These are phyloP conservation scores for Gilbertella persicaria DNA, from an alignment of 371 early-diverging fungal genomes.

Conservation along the genomic window DNA sequence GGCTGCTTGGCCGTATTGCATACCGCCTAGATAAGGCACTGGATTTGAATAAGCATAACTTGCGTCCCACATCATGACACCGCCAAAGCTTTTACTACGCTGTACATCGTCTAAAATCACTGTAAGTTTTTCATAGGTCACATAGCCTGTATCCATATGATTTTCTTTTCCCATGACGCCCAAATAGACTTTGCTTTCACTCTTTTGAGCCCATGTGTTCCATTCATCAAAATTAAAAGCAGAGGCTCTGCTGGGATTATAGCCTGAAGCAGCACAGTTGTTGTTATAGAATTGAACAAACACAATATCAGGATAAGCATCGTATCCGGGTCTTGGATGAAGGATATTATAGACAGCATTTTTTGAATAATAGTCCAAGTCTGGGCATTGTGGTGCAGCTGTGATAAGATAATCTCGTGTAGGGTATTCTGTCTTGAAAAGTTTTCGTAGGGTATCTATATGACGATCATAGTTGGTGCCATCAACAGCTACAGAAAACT, in stretches of 20 bases:
- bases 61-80: slow-evolving; percentile 74
- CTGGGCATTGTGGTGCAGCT: slow-evolving; percentile 63
- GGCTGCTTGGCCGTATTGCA: slow-evolving; percentile 32
- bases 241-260: slow-evolving; percentile 17
- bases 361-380: slow-evolving; percentile 49
- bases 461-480: slow-evolving; percentile 32
- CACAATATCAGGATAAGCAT: slow-evolving; percentile 57
- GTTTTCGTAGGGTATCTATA: slow-evolving; percentile 29
- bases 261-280: slow-evolving; percentile 51
- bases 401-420: slow-evolving; percentile 39
- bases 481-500: slow-evolving; percentile 21
- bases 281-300: slow-evolving; percentile 81
- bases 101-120: slow-evolving; percentile 39
- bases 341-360: slow-evolving; percentile 50
- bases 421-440: slow-evolving; percentile 44
- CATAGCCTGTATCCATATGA: slow-evolving; percentile 57
- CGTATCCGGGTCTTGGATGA: slow-evolving; percentile 29
- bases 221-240: slow-evolving; percentile 63
- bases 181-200: slow-evolving; percentile 46
- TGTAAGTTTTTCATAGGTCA: slow-evolving; percentile 41
- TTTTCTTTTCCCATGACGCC: slow-evolving; percentile 58
- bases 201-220: slow-evolving; percentile 49
- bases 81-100: slow-evolving; percentile 52
- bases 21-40: slow-evolving; percentile 17
- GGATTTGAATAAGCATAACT: slow-evolving; percentile 44